These are phyloP conservation scores for peach (Prunus persica) DNA, from an alignment of 306 rosid genomes.

Conservation along the genomic window Prunus_persica_NCBIv2 NC_034009.1:32203001-32203500, in stretches of 20 bases:
- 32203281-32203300: slow-evolving; percentile 31
- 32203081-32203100: slow-evolving; percentile 41
- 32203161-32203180: slow-evolving; percentile 30
- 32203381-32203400: slow-evolving; percentile 26
- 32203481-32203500: slow-evolving; percentile 28
- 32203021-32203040: slow-evolving; percentile 43
- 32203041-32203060: slow-evolving; percentile 40
- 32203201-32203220: slow-evolving; percentile 27
- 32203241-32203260: slow-evolving; percentile 36
- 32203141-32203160: slow-evolving; percentile 24
- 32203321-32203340: slow-evolving; percentile 25
- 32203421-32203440: slow-evolving; percentile 22
- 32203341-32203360: slow-evolving; percentile 1
- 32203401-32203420: slow-evolving; percentile 29
- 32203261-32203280: slow-evolving; percentile 31
- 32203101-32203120: slow-evolving; percentile 28
- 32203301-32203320: slow-evolving; percentile 25
- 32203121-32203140: slow-evolving; percentile 47
- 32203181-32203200: slow-evolving; percentile 36
- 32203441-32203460: slow-evolving; percentile 32
- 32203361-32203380: neutral
- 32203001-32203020: slow-evolving; percentile 38
- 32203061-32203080: slow-evolving; percentile 35
- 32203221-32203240: slow-evolving; percentile 10
- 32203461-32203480: slow-evolving; percentile 29